phyloP scores from a whole-genome alignment of 495 filamentous ascomycete species.

The Coniosporium apollinis region DNA sequence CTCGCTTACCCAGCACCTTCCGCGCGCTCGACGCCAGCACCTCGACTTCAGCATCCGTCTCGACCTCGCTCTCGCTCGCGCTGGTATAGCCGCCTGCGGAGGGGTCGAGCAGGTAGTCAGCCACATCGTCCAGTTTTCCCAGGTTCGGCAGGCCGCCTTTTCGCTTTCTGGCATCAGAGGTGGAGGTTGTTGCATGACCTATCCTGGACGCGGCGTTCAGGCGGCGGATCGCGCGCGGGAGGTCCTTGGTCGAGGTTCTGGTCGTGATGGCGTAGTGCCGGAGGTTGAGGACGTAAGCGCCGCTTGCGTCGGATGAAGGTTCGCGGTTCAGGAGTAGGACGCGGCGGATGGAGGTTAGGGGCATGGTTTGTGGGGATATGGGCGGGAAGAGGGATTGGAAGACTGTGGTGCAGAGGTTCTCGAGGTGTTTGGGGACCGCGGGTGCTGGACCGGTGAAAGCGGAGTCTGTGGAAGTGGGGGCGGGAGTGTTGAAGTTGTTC shows the following conservation, averaged over 20 bases:
- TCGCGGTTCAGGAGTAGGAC: slow-evolving; percentile 73
- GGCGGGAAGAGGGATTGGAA: slow-evolving; percentile 95
- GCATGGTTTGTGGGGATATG: slow-evolving; percentile 81
- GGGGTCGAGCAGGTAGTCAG: slow-evolving; percentile 80
- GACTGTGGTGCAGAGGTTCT: slow-evolving; percentile 79
- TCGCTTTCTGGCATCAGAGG: slow-evolving; percentile 35
- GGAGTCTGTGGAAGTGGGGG: slow-evolving; percentile 38
- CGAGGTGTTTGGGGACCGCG: slow-evolving; percentile 63
- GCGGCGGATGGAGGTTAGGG: slow-evolving; percentile 72
- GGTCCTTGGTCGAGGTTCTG: slow-evolving; percentile 46
- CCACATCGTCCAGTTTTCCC: slow-evolving; percentile 77
- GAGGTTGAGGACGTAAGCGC: slow-evolving; percentile 71
- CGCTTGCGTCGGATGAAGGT: slow-evolving; percentile 30
- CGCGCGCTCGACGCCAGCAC: slow-evolving; percentile 57
- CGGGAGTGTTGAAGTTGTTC: slow-evolving; percentile 80
- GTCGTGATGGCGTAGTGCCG: slow-evolving; percentile 92
- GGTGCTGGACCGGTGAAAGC: slow-evolving; percentile 28
- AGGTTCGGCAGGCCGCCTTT: slow-evolving; percentile 65
- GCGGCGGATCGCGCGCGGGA: slow-evolving; percentile 67
- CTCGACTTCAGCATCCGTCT: slow-evolving; percentile 93
- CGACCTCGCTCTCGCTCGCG: slow-evolving; percentile 78
- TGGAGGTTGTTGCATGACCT: slow-evolving; percentile 32
- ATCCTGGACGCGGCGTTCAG: slow-evolving; percentile 76
- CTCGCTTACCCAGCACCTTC: slow-evolving; percentile 48
- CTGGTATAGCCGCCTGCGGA: slow-evolving; percentile 77